Evolutionary conservation across 345 rosid genomes (phyloP).

Genomic region (Conringia planisiliqua): DNA sequence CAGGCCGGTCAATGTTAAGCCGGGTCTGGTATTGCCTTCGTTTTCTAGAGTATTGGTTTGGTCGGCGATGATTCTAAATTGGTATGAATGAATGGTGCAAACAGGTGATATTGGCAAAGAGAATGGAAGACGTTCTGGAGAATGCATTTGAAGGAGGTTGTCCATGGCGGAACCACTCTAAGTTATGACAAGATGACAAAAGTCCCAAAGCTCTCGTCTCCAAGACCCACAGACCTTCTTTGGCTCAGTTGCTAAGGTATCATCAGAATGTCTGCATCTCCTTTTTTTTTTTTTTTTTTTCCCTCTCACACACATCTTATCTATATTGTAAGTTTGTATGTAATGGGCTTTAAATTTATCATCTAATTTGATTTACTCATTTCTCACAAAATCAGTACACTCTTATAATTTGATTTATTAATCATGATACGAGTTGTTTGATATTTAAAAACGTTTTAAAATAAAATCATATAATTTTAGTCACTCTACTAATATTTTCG

Average conservation of each 20-base stretch:
- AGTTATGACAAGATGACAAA: constrained; percentile 55
- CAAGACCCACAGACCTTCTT: neutral
- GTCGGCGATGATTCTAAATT: neutral
- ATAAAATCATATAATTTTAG: too few relatives aligned
- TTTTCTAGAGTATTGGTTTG: too few relatives aligned
- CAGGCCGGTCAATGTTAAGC: neutral
- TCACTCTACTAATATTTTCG: too few relatives aligned
- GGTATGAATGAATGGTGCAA: constrained; percentile 3
- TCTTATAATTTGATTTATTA: neutral
- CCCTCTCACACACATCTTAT: neutral
- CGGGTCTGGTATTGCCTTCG: neutral
- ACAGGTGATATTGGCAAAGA: constrained; percentile 82
- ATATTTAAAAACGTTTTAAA: too few relatives aligned
- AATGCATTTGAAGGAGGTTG: constrained; percentile 96
- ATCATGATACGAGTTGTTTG: neutral
- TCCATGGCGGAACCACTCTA: constrained; percentile 82
- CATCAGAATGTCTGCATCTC: neutral
- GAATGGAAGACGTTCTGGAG: constrained; percentile 93
- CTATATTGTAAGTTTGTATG: constrained; percentile 23
- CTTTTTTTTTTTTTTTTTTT: neutral
- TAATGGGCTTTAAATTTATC: neutral
- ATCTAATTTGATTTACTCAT: constrained; percentile 8
- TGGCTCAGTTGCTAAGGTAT: constrained; percentile 8
- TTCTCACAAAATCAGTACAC: neutral
- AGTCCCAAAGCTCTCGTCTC: neutral